A percentile compares a stretch with the other conserved stretches of the same genome.
Evolutionary conservation across 345 rosid species (phyloP).

Genomic region (Diplotaxis tenuifolia): DNA sequence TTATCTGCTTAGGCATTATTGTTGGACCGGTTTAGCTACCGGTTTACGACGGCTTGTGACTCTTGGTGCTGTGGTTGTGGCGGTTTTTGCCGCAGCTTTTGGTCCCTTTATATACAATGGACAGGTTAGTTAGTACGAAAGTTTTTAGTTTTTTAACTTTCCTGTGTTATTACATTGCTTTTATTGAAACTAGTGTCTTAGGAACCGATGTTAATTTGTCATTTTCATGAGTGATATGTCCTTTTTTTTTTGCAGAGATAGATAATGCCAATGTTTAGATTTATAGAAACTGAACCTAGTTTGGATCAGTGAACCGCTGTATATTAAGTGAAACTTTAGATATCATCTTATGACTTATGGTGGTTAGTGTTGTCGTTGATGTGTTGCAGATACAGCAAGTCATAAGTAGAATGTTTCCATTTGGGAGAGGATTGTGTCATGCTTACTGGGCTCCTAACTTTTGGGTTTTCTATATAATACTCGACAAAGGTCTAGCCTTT

Average conservation of each 20-base stretch:
- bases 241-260: neutral
- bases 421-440: conserved; percentile 96
- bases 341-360: neutral
- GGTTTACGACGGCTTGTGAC: conserved; percentile 53
- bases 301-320: neutral
- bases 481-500: conserved; percentile 71
- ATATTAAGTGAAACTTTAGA: too few species aligned
- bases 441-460: conserved; percentile 98
- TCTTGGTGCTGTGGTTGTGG: conserved; percentile 62
- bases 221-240: neutral
- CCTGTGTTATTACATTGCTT: neutral
- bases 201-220: too few species aligned
- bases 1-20: conserved; percentile 79
- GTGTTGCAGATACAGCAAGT: conserved; percentile 80
- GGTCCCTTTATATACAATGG: conserved; percentile 77
- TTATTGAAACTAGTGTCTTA: too few species aligned
- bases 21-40: conserved; percentile 55
- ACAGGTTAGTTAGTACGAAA: conserved; percentile 49
- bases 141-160: neutral
- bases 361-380: neutral
- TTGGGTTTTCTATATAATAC: conserved; percentile 85
- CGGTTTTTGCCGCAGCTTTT: conserved; percentile 66
- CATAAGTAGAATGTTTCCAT: conserved; percentile 80
- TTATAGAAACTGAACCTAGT: neutral
- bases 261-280: neutral